Evolutionary conservation across 2,329 filamentous ascomycete species (phyloP), one percentile per base, ranked within the genome.

Genomic region (Ophiostoma ulmi): DNA sequence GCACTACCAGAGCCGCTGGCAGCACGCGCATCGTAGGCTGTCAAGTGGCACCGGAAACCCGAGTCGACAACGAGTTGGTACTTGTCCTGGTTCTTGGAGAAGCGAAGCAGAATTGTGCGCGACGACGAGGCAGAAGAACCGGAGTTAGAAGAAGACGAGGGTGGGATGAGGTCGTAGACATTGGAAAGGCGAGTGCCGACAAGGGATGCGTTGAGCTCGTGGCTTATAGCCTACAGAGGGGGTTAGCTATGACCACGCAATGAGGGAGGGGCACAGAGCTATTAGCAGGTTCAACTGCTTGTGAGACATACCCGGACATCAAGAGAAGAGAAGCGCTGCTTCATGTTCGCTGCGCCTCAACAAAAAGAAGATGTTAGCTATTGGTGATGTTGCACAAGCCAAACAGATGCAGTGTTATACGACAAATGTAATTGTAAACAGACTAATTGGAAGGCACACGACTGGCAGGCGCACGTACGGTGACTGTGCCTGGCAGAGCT

Each of bases 11-110:
- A 26, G 0, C 26, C 44, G 17, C 70, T 87, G 5, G 94, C 92
- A 13, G 93, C 91, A 74, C 95, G 91, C 38, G 91, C 88, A 55
- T 75, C 74, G 82, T 97, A 99, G 75, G 91, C 89, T 41, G 95
- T 98, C 72, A 98, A 84, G 78, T 99, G 95, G 80, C 93, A 96
- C 78, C 95, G 93, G 80, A 99, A 99, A 39, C 95, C 95, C 1
- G 92, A 95, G 79, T 99, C 95, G 76, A 99, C 88, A 69, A 99
- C 84, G 38, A 99, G 85, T 79, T 98, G 94, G 78, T 95, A 90
- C 80, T 94, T 93, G 75, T 90, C 87, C 77, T 94, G 90, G 63
- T 94, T 93, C 79, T 95, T 97, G 70, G 93, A 89, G 78, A 99
- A 95, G 78, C 97, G 98, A 80, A 99, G 87, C 77, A 98, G 92